A percentile compares a stretch with the other conserved stretches of the same genome.
Conservation (phyloP, 2,329 filamentous ascomycete genomes). For the Ramichloridium luteum region DNA sequence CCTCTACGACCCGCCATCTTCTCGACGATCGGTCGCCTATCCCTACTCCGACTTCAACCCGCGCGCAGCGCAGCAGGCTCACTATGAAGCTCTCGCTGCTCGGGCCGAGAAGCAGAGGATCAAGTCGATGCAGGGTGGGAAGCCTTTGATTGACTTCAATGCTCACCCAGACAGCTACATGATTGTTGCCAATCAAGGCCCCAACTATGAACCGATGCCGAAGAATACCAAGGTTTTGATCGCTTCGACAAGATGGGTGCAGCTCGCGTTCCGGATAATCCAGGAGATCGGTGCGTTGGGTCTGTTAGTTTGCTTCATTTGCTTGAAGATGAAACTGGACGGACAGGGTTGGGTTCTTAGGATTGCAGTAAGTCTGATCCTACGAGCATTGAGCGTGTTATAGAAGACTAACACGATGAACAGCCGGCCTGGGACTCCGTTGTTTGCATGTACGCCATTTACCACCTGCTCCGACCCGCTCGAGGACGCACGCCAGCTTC, state of each 20-base stretch:
- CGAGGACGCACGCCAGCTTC: slow-evolving; percentile 63
- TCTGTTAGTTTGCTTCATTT: slow-evolving; percentile 61
- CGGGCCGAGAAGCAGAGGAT: slow-evolving; percentile 40
- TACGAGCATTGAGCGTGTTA: too few relatives aligned
- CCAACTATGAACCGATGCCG: slow-evolving; percentile 54
- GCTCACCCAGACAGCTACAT: slow-evolving; percentile 68
- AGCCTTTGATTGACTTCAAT: slow-evolving; percentile 70
- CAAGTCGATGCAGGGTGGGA: slow-evolving; percentile 58
- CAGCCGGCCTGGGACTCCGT: slow-evolving; percentile 65
- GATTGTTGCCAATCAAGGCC: slow-evolving; percentile 50
- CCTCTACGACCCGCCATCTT: slow-evolving; percentile 51
- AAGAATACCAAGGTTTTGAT: slow-evolving; percentile 58
- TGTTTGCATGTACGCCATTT: slow-evolving; percentile 63
- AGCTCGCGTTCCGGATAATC: slow-evolving; percentile 55
- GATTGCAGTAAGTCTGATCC: slow-evolving; percentile 18
- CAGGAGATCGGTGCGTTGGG: slow-evolving; percentile 59
- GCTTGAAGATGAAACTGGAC: slow-evolving; percentile 47
- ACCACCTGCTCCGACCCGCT: slow-evolving; percentile 62
- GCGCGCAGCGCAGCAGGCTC: slow-evolving; percentile 71
- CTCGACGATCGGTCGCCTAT: slow-evolving; percentile 41
- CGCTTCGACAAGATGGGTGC: slow-evolving; percentile 54
- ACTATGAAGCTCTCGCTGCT: slow-evolving; percentile 42
- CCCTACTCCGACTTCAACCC: slow-evolving; percentile 60
- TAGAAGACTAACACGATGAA: too few relatives aligned
- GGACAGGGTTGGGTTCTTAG: slow-evolving; percentile 17